phyloP scores from a whole-genome alignment of 768 basidiomycete species.

The Podaxis carcinomalis region DNA sequence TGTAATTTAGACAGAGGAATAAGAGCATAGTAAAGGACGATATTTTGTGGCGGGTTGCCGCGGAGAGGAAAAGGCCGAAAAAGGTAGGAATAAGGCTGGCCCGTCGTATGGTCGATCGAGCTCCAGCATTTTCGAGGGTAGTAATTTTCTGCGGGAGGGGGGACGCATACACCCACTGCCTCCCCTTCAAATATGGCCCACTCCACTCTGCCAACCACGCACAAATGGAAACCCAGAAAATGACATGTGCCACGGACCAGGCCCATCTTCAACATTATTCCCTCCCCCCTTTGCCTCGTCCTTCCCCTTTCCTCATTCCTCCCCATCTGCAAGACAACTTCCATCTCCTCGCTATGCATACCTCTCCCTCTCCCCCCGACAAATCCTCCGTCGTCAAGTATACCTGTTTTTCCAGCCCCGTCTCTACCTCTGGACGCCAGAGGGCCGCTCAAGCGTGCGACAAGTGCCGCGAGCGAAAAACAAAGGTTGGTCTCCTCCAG shows the following conservation, averaged over 20 bases:
- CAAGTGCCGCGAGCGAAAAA: slow-evolving; percentile 54
- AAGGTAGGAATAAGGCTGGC: slow-evolving; percentile 5
- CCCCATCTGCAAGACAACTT: background rate
- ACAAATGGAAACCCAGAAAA: slow-evolving; percentile 9
- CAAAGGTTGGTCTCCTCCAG: slow-evolving; percentile 36
- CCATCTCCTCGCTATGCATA: background rate
- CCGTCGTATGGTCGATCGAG: slow-evolving; percentile 9
- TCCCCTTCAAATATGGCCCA: slow-evolving; percentile 8
- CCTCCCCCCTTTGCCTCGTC: background rate
- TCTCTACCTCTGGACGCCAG: slow-evolving; percentile 40
- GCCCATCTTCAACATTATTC: slow-evolving; percentile 5
- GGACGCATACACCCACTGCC: background rate
- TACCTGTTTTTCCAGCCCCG: slow-evolving; percentile 8
- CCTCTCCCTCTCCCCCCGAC: background rate
- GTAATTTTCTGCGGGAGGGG: slow-evolving; percentile 4
- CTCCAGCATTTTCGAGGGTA: slow-evolving; percentile 6
- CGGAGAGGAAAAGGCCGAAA: slow-evolving; percentile 8
- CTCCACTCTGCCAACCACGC: background rate
- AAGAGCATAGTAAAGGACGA: slow-evolving; percentile 1
- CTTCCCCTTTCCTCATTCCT: slow-evolving; percentile 1
- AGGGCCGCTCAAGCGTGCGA: slow-evolving; percentile 54
- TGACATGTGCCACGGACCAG: slow-evolving; percentile 5
- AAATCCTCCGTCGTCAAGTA: background rate
- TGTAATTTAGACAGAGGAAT: slow-evolving; percentile 8
- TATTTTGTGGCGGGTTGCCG: slow-evolving; percentile 9